Conservation (phyloP, 441 rosid genomes). For the Brassica balearica region DNA sequence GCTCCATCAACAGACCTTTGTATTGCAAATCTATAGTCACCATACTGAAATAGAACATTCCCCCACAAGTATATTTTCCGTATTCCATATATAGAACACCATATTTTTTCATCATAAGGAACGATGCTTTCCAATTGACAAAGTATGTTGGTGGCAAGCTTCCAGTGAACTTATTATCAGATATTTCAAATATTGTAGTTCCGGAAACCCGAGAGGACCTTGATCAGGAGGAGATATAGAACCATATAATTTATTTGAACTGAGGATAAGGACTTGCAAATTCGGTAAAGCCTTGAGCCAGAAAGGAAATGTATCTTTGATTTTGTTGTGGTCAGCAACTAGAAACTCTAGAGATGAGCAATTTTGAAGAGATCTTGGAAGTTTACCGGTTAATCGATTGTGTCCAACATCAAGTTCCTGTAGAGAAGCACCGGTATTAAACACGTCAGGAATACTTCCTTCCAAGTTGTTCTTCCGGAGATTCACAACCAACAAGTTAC, state of each 20-base stretch:
- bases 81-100: no score
- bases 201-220: not conserved
- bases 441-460: constrained; percentile 39
- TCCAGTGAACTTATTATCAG: constrained; percentile 10
- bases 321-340: constrained; percentile 48
- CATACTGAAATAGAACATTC: no score
- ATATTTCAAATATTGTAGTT: constrained; percentile 22
- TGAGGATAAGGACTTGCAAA: not conserved
- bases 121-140: not conserved
- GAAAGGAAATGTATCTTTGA: constrained; percentile 58
- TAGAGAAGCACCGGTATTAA: constrained; percentile 26
- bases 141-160: not conserved
- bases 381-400: constrained; percentile 44
- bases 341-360: constrained; percentile 50
- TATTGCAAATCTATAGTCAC: not conserved
- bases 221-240: constrained; percentile 1
- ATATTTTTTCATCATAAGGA: no score
- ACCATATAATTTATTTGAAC: constrained; percentile 18
- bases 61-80: no score
- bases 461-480: constrained; percentile 48
- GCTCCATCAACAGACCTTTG: not conserved
- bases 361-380: constrained; percentile 55
- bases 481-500: constrained; percentile 27
- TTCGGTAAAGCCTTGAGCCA: constrained; percentile 43
- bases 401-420: constrained; percentile 47